These are phyloP conservation scores for Coemansia sp. DNA, from an alignment of 192 early-diverging fungal genomes.

Conservation along the genomic window DNA sequence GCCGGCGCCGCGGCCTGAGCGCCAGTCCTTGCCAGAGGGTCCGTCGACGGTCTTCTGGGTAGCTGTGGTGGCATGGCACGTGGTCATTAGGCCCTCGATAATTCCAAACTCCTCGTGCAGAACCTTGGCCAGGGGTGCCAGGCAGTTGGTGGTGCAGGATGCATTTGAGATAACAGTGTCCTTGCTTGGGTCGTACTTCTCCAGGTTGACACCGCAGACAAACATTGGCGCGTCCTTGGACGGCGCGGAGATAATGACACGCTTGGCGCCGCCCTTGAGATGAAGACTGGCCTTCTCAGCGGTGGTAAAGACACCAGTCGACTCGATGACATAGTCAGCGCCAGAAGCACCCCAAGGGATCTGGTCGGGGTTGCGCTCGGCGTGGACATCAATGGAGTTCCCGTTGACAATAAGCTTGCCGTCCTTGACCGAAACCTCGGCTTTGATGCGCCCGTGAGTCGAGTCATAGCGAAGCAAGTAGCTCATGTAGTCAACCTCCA, in stretches of 20 bases:
- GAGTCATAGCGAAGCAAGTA: conserved; percentile 99
- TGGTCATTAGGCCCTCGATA: conserved; percentile 97
- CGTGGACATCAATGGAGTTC: conserved; percentile 68
- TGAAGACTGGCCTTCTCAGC: conserved; percentile 82
- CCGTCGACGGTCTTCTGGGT: conserved; percentile 99
- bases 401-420: conserved; percentile 92
- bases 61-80: conserved; percentile 96
- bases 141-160: conserved; percentile 99
- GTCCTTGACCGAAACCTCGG: conserved; percentile 72
- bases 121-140: conserved; percentile 96
- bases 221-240: conserved; percentile 98
- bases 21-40: conserved; percentile 96
- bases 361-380: conserved; percentile 74
- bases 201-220: conserved; percentile 95
- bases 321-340: conserved; percentile 95
- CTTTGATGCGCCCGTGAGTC: conserved; percentile 94
- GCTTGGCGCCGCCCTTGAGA: conserved; percentile 92
- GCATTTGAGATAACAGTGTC: conserved; percentile 94
- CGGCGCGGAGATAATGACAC: conserved; percentile 98
- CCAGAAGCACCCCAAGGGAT: conserved; percentile 86
- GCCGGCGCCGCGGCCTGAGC: conserved; percentile 92
- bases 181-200: conserved; percentile 77
- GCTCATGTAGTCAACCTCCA: conserved; percentile 94
- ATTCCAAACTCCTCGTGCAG: conserved; percentile 96
- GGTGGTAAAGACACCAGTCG: conserved; percentile 97